A percentile compares a stretch with the other conserved stretches of the same genome.
Conservation (phyloP, 2,329 filamentous ascomycete species). For the Penicillium sp. region DNA sequence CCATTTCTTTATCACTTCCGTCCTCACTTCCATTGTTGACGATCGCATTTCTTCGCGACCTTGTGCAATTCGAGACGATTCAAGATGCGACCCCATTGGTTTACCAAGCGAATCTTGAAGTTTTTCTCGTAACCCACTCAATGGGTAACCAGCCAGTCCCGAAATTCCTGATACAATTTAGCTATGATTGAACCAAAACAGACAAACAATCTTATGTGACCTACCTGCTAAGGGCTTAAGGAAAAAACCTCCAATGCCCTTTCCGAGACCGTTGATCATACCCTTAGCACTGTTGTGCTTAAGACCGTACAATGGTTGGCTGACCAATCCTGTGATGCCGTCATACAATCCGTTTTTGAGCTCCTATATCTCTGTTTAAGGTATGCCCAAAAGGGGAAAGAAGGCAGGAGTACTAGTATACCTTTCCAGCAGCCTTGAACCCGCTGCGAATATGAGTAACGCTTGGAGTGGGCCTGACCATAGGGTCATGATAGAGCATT, state of each 20-base stretch:
- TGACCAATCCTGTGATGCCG: conserved; percentile 76
- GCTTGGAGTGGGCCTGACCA: conserved; percentile 70
- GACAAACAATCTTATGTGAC: too few species aligned
- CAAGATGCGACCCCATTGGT: conserved; percentile 10
- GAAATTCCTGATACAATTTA: conserved; percentile 16
- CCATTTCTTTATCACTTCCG: too few species aligned
- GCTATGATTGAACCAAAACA: neutral
- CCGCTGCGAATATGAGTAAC: conserved; percentile 76
- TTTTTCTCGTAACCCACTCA: conserved; percentile 24
- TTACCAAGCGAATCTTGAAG: conserved; percentile 24
- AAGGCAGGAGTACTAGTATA: too few species aligned
- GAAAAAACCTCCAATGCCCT: conserved; percentile 76
- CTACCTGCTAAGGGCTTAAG: conserved; percentile 75
- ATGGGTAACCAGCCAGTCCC: conserved; percentile 26
- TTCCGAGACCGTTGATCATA: conserved; percentile 76
- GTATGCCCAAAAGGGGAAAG: neutral
- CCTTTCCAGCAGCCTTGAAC: conserved; percentile 64
- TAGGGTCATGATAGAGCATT: conserved; percentile 78
- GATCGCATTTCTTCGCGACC: conserved; percentile 23
- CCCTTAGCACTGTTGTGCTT: conserved; percentile 65
- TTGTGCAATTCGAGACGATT: conserved; percentile 20
- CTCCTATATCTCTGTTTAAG: conserved; percentile 44
- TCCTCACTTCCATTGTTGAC: too few species aligned
- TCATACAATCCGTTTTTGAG: conserved; percentile 76
- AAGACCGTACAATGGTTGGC: conserved; percentile 69